Base-by-base conservation (phyloP, 2,329 filamentous ascomycete species). In the Arachnopeziza araneosa region DNA sequence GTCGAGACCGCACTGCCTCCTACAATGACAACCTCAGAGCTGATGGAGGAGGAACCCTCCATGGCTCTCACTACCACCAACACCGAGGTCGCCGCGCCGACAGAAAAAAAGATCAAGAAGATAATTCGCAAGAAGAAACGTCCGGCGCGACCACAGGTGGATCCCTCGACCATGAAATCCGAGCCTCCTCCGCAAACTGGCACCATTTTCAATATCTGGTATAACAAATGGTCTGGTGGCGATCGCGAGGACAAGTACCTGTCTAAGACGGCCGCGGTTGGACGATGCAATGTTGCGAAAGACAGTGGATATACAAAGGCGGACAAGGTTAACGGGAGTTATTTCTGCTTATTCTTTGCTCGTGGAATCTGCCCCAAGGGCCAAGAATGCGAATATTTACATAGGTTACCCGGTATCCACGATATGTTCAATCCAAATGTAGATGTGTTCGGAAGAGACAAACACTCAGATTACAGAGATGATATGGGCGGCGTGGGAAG, bases 171-270 rank as follows among this genome's bases (percentile, higher is more conserved):
- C 51, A 83, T 96, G 76, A 90, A 89, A 68, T 88, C 88, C 36
- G 91, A 96, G 69, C 89, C 90, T 3, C 91, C 93, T 19, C 90
- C 91, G 1, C 93, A 98, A 70, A 98, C 93, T 0, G 95, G 95
- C 57, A 96, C 91, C 0, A 91, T 93, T 60, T 99, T 95, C 82
- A 99, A 99, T 76, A 96, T 96, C 71, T 97, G 93, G 93, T 96
- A 97, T 78, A 97, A 96, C 79, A 98, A 97, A 76, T 98, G 93
- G 93, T 89, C 88, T 0, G 95, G 95, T 66, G 95, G 95, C 70
- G 95, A 99, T 75, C 85, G 92, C 62, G 93, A 98, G 72, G 92
- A 96, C 78, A 91, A 93, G 68, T 92, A 93, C 71, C 83, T 92
- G 3, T 91, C 89, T 44, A 88, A 97, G 72, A 89, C 87, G 23